Evolutionary conservation across 2,329 filamentous ascomycete genomes (phyloP).

Genomic region (Fusarium udum): DNA sequence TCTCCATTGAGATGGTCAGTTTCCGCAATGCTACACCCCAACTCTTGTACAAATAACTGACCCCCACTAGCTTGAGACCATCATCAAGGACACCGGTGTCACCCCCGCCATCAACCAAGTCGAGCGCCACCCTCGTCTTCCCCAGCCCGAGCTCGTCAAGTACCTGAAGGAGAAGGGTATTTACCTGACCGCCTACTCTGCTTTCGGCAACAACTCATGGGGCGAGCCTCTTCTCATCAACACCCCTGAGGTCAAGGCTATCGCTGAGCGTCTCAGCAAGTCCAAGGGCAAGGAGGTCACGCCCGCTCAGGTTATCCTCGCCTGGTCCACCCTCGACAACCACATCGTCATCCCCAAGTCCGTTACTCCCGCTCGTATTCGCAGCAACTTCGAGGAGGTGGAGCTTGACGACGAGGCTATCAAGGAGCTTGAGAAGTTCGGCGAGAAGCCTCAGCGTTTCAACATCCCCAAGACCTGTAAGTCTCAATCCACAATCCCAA

Average conservation of each 20-base stretch:
- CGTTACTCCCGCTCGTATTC: conserved; percentile 73
- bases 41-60: neutral
- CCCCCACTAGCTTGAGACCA: conserved; percentile 56
- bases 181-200: conserved; percentile 72
- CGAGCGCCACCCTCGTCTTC: conserved; percentile 73
- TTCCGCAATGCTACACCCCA: neutral
- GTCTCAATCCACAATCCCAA: conserved; percentile 15
- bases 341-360: conserved; percentile 81
- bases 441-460: conserved; percentile 59
- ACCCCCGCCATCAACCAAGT: conserved; percentile 72
- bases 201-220: conserved; percentile 58
- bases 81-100: conserved; percentile 67
- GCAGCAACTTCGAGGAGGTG: conserved; percentile 74
- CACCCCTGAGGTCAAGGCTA: conserved; percentile 63
- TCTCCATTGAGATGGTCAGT: conserved; percentile 64
- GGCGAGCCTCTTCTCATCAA: conserved; percentile 65
- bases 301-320: conserved; percentile 59
- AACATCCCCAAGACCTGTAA: conserved; percentile 57
- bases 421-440: conserved; percentile 69
- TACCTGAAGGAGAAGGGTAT: conserved; percentile 72
- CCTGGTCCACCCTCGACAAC: conserved; percentile 68
- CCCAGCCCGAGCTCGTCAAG: conserved; percentile 63
- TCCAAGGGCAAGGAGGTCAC: conserved; percentile 51
- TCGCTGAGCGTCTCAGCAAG: conserved; percentile 59
- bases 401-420: conserved; percentile 68